phyloP scores from a whole-genome alignment of 805 yeast species.

The Saturnispora dispora region DNA sequence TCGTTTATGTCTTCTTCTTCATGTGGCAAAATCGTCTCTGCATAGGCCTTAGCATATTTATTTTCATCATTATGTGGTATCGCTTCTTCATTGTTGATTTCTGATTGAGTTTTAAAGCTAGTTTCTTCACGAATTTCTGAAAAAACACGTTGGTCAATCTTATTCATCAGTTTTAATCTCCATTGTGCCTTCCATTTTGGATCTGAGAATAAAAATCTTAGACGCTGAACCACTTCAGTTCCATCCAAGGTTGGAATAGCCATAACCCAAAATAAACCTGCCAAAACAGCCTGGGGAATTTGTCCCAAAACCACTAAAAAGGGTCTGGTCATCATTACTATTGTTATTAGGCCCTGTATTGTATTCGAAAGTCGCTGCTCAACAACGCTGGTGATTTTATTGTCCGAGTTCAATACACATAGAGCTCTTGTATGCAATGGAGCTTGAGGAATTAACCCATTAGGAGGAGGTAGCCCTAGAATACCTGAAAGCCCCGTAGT shows the following conservation, averaged over 20 bases:
- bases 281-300: slow-evolving; percentile 87
- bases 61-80: not conserved
- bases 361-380: slow-evolving; percentile 87
- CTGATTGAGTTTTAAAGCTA: not conserved
- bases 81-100: not conserved
- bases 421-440: slow-evolving; percentile 83
- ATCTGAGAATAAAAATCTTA: slow-evolving; percentile 59
- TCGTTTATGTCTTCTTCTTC: not conserved
- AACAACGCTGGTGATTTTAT: slow-evolving; percentile 47
- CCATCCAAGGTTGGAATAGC: slow-evolving; percentile 70
- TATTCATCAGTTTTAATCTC: not conserved
- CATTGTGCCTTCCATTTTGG: slow-evolving; percentile 25
- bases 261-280: slow-evolving; percentile 92
- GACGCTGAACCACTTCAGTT: slow-evolving; percentile 53
- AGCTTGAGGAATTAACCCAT: slow-evolving; percentile 95
- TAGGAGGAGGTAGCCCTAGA: slow-evolving; percentile 90
- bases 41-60: not conserved
- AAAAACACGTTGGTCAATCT: not conserved
- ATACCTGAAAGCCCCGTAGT: slow-evolving; percentile 84
- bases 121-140: not conserved
- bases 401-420: slow-evolving; percentile 41
- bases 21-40: not conserved
- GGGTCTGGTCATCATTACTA: slow-evolving; percentile 88
- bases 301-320: slow-evolving; percentile 67
- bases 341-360: slow-evolving; percentile 71